Conservation (phyloP, 148 eudicot genomes). For the Polygonum aviculare region DNA sequence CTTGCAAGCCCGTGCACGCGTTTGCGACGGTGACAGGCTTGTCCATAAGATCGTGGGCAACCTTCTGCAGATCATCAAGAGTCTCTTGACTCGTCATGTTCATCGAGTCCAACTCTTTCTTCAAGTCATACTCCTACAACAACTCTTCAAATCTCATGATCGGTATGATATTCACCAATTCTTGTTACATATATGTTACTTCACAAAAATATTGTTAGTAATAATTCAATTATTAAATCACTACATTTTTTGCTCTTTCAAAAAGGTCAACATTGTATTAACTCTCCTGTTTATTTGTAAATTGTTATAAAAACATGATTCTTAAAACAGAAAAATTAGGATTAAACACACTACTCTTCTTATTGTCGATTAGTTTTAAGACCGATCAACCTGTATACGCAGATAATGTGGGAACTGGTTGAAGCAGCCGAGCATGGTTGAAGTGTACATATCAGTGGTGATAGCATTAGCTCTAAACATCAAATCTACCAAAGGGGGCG, state of each 20-base stretch:
- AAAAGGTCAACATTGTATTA: no score
- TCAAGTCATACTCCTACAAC: neutral
- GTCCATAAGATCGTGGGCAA: neutral
- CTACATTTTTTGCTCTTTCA: no score
- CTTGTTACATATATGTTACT: neutral
- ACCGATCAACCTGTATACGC: neutral
- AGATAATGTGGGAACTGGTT: constrained; percentile 2
- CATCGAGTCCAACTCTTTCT: constrained; percentile 2
- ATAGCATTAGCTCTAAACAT: neutral
- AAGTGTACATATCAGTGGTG: constrained; percentile 1
- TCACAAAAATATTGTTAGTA: no score
- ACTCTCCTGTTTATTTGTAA: no score
- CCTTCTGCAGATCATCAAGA: neutral
- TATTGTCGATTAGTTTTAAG: neutral
- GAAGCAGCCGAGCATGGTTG: constrained; percentile 1
- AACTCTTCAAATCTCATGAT: neutral
- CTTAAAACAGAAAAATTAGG: no score
- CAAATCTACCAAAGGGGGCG: neutral
- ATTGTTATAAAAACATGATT: no score
- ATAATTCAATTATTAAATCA: no score
- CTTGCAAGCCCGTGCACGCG: constrained; percentile 7
- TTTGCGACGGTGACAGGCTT: constrained; percentile 3
- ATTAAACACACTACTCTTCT: no score
- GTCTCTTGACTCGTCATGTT: neutral
- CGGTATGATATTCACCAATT: neutral